These are phyloP conservation scores for Beauveria sp. DNA, from an alignment of 2,329 filamentous ascomycete genomes.

Conservation along the genomic window DNA sequence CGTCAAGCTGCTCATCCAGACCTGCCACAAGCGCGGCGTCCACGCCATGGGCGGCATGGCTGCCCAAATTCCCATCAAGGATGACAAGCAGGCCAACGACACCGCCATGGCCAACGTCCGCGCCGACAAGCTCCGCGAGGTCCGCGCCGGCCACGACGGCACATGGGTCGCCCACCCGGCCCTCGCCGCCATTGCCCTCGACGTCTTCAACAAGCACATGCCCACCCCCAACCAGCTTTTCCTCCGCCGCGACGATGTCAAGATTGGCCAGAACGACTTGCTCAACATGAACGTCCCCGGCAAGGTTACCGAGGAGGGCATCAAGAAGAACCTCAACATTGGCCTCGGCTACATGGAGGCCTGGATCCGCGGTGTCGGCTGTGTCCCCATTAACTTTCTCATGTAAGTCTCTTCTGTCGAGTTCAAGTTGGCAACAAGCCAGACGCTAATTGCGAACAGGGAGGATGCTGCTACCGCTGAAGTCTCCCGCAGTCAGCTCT, in stretches of 20 bases:
- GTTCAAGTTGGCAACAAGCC: not conserved
- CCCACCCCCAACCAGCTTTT: constrained; percentile 96
- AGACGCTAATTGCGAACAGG: constrained; percentile 25
- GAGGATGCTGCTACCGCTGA: constrained; percentile 97
- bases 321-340: constrained; percentile 96
- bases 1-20: constrained; percentile 93
- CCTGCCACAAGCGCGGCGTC: constrained; percentile 92
- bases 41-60: constrained; percentile 99
- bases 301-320: constrained; percentile 84
- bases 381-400: constrained; percentile 93
- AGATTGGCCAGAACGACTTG: constrained; percentile 79
- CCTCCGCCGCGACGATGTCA: constrained; percentile 80
- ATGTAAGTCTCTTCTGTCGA: constrained; percentile 49
- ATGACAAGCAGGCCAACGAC: constrained; percentile 84
- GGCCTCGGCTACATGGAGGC: constrained; percentile 98
- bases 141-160: constrained; percentile 86
- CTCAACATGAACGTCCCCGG: constrained; percentile 98
- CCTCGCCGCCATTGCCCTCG: constrained; percentile 76
- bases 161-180: constrained; percentile 98
- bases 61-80: constrained; percentile 97
- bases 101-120: constrained; percentile 89
- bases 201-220: constrained; percentile 98
- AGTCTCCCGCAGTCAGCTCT: constrained; percentile 87
- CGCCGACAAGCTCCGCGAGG: constrained; percentile 93
- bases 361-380: constrained; percentile 90